Base-by-base conservation (phyloP, 2,329 filamentous ascomycete genomes). In the Calonectria ilicicola region DNA sequence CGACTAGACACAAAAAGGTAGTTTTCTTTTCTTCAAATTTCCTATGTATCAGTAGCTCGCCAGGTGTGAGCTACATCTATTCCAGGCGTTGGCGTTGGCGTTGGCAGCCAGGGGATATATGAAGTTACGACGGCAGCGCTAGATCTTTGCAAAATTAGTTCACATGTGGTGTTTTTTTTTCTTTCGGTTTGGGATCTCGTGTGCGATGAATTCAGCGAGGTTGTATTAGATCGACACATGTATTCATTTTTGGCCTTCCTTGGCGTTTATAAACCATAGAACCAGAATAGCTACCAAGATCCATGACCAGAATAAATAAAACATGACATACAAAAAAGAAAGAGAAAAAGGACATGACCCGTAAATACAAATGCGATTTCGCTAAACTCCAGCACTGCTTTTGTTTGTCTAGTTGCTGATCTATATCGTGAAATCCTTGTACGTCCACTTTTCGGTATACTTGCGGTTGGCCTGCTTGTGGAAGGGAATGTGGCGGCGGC, bases 371-470 rank as follows among this genome's bases (percentile, higher is more conserved):
- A 65, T 68, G 56, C 10, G 17, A 21, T 69, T 65, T 65, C 72
- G 72, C 68, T 71, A 66, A 71, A 68, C 64, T 60, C 68, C 69
- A 68, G 53, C 64, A 68, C 46, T 44, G 26, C 51, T 68, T 72
- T 58, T 63, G 46, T 53, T 67, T 60, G 66, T 63, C 56, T 51
- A 68, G 35, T 68, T 47, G 67, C 29, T 63, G 53, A 73, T 75
- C 72, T 72, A 75, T 74, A 85, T 75, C 62, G 79, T 77, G 76
- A 98, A 99, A 83, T 99, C 97, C 89, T 99, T 99, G 87, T 98
- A 94, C 53, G 93, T 92, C 97, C 97, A 99, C 86, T 98, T 99
- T 90, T 98, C 97, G 8, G 95, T 98, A 65, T 92, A 85, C 83
- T 94, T 95, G 78, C 88, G 92, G 89, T 92, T 96, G 75, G 91